phyloP scores from a whole-genome alignment of 1,284 basidiomycete genomes.

The Pyrrhoderma lamaoense region DNA sequence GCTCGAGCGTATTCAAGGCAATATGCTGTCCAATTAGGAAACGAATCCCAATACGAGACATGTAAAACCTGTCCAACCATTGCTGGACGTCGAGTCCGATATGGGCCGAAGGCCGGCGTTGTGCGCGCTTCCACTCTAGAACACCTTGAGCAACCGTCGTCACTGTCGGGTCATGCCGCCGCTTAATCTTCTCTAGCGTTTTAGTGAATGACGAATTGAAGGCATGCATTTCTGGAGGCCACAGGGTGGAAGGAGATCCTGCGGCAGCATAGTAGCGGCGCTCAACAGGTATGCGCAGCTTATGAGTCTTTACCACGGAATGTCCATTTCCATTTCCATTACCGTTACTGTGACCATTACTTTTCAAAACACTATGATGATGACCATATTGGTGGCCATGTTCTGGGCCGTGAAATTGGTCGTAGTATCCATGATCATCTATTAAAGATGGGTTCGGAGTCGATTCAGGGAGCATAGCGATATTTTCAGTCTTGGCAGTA shows the following conservation, averaged over 20 bases:
- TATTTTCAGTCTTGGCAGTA: conserved; percentile 32
- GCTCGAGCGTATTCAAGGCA: conserved; percentile 83
- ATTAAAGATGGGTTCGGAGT: conserved; percentile 62
- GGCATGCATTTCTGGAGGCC: conserved; percentile 91
- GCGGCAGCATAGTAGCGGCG: conserved; percentile 73
- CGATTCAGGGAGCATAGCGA: conserved; percentile 48
- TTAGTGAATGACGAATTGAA: conserved; percentile 93
- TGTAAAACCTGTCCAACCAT: conserved; percentile 96
- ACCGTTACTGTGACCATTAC: conserved; percentile 2
- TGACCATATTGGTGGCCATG: neutral
- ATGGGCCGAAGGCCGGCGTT: conserved; percentile 40
- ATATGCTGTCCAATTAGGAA: conserved; percentile 95
- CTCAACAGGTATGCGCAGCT: conserved; percentile 68
- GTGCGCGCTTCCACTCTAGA: conserved; percentile 68
- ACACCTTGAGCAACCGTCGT: conserved; percentile 94
- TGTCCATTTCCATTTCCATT: conserved; percentile 18
- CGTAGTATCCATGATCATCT: conserved; percentile 12
- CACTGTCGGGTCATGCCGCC: conserved; percentile 94
- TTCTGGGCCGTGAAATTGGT: conserved; percentile 10
- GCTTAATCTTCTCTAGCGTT: conserved; percentile 85
- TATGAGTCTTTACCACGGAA: conserved; percentile 28
- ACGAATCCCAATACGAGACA: conserved; percentile 94
- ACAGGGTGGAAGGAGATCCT: conserved; percentile 57
- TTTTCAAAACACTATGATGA: neutral
- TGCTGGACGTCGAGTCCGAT: conserved; percentile 89